Percentiles rank a stretch among this genome's conserved stretches.
Evolutionary conservation across 192 early-diverging fungal genomes (phyloP).

Genomic region (Borealophlyctis nickersoniae): DNA sequence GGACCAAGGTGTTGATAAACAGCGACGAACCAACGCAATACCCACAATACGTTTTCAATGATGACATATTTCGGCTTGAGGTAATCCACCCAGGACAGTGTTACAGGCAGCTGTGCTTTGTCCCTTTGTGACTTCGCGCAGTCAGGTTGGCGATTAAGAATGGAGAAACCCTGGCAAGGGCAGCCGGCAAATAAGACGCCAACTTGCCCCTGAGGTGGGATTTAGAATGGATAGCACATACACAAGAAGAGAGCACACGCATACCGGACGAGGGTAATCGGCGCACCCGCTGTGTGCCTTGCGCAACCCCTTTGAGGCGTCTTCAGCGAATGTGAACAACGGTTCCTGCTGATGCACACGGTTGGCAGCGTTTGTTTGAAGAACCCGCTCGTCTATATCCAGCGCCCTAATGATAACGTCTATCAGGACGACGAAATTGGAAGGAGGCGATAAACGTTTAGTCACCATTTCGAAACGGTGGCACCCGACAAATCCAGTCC

Average conservation of each 20-base stretch:
- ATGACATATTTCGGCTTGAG: slow-evolving; percentile 1
- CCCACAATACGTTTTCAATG: slow-evolving; percentile 7
- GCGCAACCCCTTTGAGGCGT: not conserved
- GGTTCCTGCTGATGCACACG: not conserved
- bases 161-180: slow-evolving; percentile 2
- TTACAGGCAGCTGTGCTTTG: not conserved
- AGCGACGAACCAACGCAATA: too few relatives aligned
- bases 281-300: not conserved
- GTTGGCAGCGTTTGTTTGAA: not conserved
- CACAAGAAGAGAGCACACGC: not conserved
- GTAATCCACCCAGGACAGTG: slow-evolving; percentile 3
- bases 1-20: not conserved
- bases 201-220: slow-evolving; percentile 1
- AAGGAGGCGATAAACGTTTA: not conserved
- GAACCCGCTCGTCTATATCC: not conserved
- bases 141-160: not conserved
- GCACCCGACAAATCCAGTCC: slow-evolving; percentile 13
- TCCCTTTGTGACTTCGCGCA: not conserved
- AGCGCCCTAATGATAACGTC: not conserved
- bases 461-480: not conserved
- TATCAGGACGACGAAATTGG: not conserved
- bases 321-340: not conserved
- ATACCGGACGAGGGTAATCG: not conserved
- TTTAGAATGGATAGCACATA: not conserved
- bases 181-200: slow-evolving; percentile 5